Conservation (phyloP, 495 filamentous ascomycete genomes). For the Xylaria intraflava region DNA sequence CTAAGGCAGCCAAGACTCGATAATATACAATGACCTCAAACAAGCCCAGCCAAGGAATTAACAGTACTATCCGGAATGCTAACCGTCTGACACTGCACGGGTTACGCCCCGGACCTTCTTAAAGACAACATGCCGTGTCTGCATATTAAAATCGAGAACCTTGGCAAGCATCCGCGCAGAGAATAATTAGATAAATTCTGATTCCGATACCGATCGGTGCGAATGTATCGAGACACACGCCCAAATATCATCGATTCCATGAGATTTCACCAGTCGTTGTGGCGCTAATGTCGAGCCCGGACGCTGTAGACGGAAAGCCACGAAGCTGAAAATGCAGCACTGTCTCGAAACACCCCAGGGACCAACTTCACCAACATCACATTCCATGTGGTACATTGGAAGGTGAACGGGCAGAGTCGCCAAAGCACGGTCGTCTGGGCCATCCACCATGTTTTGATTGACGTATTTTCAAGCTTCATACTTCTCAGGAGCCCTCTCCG, state of each 20-base stretch:
- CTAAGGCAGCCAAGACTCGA: too few species aligned
- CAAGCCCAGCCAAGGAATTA: neutral
- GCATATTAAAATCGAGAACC: neutral
- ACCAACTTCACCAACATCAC: neutral
- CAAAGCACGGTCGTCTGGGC: slow-evolving; percentile 17
- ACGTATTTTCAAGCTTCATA: slow-evolving; percentile 15
- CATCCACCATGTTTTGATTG: slow-evolving; percentile 20
- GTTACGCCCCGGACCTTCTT: neutral
- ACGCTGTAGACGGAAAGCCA: neutral
- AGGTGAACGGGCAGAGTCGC: neutral
- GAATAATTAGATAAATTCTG: neutral
- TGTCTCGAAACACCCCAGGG: neutral
- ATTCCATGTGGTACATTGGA: slow-evolving; percentile 6
- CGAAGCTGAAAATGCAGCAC: neutral
- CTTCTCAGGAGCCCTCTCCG: slow-evolving; percentile 5
- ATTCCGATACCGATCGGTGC: neutral
- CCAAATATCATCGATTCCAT: neutral
- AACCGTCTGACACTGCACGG: neutral
- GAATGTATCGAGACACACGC: neutral
- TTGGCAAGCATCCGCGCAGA: neutral
- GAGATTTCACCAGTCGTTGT: neutral
- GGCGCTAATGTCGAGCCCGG: neutral
- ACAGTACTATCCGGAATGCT: neutral
- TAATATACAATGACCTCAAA: too few species aligned
- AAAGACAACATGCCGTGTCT: neutral